A percentile compares a stretch with the other conserved stretches of the same genome.
Evolutionary conservation across 805 yeast species (phyloP).

Genomic region (Teunomyces kruisii): DNA sequence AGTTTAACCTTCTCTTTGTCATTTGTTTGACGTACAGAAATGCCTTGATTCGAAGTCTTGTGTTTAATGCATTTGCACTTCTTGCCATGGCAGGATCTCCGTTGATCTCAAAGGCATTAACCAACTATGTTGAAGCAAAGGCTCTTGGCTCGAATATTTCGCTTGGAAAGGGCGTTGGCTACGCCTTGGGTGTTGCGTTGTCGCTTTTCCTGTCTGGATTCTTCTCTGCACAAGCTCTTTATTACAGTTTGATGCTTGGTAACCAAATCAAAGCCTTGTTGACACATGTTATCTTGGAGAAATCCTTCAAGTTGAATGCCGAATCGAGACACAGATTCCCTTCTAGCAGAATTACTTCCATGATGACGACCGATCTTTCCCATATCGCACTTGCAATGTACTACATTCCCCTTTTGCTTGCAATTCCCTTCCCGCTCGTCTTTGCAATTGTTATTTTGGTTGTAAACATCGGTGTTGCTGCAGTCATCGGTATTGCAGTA

Average conservation of each 20-base stretch:
- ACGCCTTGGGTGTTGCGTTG: constrained; percentile 4
- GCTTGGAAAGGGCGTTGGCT: constrained; percentile 7
- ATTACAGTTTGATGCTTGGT: constrained; percentile 12
- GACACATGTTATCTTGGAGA: constrained; percentile 13
- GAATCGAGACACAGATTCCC: constrained; percentile 12
- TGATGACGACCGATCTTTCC: constrained; percentile 16
- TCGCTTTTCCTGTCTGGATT: background rate
- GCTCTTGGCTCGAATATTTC: background rate
- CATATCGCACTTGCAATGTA: constrained; percentile 14
- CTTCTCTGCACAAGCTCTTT: constrained; percentile 10
- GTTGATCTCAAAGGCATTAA: constrained; percentile 3
- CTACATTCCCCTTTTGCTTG: constrained; percentile 9
- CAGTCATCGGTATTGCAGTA: constrained; percentile 15
- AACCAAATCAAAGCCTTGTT: constrained; percentile 11
- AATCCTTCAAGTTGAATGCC: constrained; percentile 13
- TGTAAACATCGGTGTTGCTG: constrained; percentile 16
- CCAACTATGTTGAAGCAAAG: constrained; percentile 3
- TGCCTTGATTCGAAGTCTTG: background rate
- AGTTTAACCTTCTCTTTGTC: background rate
- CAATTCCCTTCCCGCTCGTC: constrained; percentile 13
- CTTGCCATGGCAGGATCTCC: background rate
- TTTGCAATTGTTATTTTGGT: constrained; percentile 15
- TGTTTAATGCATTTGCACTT: background rate
- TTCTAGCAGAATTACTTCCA: constrained; percentile 12
- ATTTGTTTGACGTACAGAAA: background rate